Percentiles rank a stretch among this genome's conserved stretches.
phyloP scores from a whole-genome alignment of 495 filamentous ascomycete genomes.

The Delitschia confertaspora region DNA sequence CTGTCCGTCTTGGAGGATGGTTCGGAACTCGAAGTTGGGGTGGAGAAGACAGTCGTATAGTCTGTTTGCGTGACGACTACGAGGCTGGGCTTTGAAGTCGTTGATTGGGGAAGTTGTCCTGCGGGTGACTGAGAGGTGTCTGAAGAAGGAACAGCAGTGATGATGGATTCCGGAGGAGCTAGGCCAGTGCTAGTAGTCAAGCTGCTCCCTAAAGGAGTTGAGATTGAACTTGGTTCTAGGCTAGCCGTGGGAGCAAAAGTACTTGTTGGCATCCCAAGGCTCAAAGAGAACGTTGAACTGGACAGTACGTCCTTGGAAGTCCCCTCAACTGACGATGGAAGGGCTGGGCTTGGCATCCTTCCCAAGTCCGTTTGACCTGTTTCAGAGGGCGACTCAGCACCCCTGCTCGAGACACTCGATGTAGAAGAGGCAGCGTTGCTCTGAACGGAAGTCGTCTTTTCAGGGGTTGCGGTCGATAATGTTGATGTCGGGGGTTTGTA shows the following conservation, averaged over 20 bases:
- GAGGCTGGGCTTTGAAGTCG: slow-evolving; percentile 1
- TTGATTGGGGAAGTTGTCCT: background rate
- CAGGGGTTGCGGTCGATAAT: too few species aligned
- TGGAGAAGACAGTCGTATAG: slow-evolving; percentile 14
- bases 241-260: background rate
- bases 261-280: background rate
- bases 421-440: too few species aligned
- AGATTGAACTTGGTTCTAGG: too few species aligned
- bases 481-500: too few species aligned
- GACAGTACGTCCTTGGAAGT: background rate
- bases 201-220: background rate
- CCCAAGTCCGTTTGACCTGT: background rate
- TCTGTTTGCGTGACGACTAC: slow-evolving; percentile 19
- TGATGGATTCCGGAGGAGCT: background rate
- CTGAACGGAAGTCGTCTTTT: too few species aligned
- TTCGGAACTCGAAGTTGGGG: background rate
- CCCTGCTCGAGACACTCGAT: too few species aligned
- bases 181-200: background rate
- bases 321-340: slow-evolving; percentile 1
- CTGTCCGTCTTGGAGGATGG: background rate
- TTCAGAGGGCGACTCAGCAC: too few species aligned
- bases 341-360: background rate
- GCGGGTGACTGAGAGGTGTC: background rate
- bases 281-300: background rate
- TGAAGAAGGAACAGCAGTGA: background rate